Percentiles rank a stretch among this genome's conserved stretches.
phyloP scores from a whole-genome alignment of 202 grass and related monocot species.

The Elaeis oleifera region DNA sequence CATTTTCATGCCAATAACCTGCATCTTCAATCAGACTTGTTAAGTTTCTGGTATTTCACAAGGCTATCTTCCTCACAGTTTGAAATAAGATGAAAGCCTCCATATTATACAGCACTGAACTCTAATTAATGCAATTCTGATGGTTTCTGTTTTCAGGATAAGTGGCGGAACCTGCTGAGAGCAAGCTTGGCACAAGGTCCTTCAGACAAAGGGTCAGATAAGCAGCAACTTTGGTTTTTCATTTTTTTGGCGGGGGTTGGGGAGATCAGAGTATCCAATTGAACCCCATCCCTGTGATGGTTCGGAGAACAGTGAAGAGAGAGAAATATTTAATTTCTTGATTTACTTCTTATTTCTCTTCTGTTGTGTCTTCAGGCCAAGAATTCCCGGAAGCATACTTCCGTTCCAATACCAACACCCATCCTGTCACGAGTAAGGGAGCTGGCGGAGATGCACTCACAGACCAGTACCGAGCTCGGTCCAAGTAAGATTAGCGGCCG shows the following conservation, averaged over 20 bases:
- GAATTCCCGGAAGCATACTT: slow-evolving; percentile 46
- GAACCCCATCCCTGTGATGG: too few species aligned
- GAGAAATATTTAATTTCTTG: not conserved
- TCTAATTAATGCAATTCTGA: too few species aligned
- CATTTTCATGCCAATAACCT: not conserved
- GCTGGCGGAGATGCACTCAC: slow-evolving; percentile 53
- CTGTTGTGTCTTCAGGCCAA: slow-evolving; percentile 39
- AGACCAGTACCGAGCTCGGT: slow-evolving; percentile 19
- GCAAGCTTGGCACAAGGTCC: slow-evolving; percentile 62
- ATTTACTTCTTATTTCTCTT: slow-evolving; percentile 11
- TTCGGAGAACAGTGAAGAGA: too few species aligned
- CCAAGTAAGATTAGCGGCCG: slow-evolving; percentile 27
- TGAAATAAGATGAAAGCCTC: too few species aligned
- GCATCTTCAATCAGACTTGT: too few species aligned
- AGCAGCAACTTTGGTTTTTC: not conserved
- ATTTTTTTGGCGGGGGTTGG: not conserved
- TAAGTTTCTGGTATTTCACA: too few species aligned
- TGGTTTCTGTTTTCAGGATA: slow-evolving; percentile 46
- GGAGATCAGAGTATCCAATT: too few species aligned
- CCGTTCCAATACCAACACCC: slow-evolving; percentile 67
- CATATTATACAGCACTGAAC: too few species aligned
- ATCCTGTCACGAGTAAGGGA: slow-evolving; percentile 81
- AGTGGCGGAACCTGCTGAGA: slow-evolving; percentile 94
- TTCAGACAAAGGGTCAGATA: slow-evolving; percentile 40
- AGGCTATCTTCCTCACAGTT: too few species aligned